Evolutionary conservation across 1,284 basidiomycete genomes (phyloP), one percentile per base, ranked within the genome.

Genomic region (Boletus mariae): DNA sequence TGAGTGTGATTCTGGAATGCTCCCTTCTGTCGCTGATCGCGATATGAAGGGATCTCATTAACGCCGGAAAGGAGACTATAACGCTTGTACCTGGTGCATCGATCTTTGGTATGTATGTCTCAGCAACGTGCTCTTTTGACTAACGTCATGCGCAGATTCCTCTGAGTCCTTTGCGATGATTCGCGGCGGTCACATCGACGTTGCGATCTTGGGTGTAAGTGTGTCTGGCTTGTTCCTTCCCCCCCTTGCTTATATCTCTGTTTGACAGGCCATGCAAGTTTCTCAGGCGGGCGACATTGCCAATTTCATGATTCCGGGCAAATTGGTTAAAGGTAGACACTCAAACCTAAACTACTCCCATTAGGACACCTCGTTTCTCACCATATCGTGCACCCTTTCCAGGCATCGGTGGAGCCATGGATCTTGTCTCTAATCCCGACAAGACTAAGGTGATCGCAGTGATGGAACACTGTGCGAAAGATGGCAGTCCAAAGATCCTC

Each of bases 221-320:
- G 48, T 52, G n/a, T 29, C 28, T 43, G 0, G 38, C 25, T 8
- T 37, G 23, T 15, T 42, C 20, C n/a, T 35, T 25, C 23, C 13
- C 31, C 8, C 26, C 1, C 13, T 50, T 6, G 6, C 43, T 53
- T 44, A 53, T 43, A 34, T 38, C 9, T 41, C 10, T 20, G 10
- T 37, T 54, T 10, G 38, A 37, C 54, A 91, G 88, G 94, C 95
- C 3, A 93, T 98, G 85, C 88, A 98, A 79, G 94, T 98, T 47
- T 93, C 92, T 2, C 84, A 89, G 61, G 85, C 85, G 23, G 96
- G 95, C 55, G 94, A 98, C 68, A 88, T 98, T 57, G 95, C 96
- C 48, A 98, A 98, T 77, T 98, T 92, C 70, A 98, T 97, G 94
- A 93, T 98, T 61, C 94, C 94, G 13, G 92, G 92, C 31, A 94